phyloP scores from a whole-genome alignment of 2,329 filamentous ascomycete genomes.

The Pseudogymnoascus sp. region DNA sequence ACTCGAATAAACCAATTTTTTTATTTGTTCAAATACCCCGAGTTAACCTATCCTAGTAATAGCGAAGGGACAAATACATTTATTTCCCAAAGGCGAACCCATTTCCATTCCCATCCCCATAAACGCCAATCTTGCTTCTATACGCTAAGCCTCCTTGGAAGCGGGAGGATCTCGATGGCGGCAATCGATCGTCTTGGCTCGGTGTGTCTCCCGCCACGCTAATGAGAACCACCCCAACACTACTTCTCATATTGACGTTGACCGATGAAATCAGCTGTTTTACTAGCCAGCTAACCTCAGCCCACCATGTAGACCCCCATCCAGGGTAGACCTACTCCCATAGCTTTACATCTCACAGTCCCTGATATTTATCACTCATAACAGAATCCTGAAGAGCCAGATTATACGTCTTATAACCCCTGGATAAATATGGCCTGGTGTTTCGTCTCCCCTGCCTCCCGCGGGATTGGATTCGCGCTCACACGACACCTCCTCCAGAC shows the following conservation, averaged over 20 bases:
- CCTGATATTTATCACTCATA: background rate
- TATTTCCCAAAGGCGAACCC: background rate
- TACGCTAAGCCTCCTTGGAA: background rate
- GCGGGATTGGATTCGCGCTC: constrained; percentile 55
- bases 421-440: constrained; percentile 23
- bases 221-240: background rate
- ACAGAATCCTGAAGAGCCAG: background rate
- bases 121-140: background rate
- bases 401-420: background rate
- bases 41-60: background rate
- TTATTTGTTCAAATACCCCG: background rate
- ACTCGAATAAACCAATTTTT: background rate
- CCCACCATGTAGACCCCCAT: background rate
- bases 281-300: background rate
- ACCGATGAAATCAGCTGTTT: background rate
- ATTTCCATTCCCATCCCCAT: background rate
- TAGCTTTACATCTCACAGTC: background rate
- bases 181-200: background rate
- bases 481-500: constrained; percentile 48
- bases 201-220: background rate
- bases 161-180: background rate
- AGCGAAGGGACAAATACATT: background rate
- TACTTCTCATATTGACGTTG: background rate
- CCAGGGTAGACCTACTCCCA: background rate
- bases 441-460: constrained; percentile 49